Evolutionary conservation across 2,329 filamentous ascomycete species (phyloP), one percentile per base, ranked within the genome.

Genomic region (Madurella mycetomatis): DNA sequence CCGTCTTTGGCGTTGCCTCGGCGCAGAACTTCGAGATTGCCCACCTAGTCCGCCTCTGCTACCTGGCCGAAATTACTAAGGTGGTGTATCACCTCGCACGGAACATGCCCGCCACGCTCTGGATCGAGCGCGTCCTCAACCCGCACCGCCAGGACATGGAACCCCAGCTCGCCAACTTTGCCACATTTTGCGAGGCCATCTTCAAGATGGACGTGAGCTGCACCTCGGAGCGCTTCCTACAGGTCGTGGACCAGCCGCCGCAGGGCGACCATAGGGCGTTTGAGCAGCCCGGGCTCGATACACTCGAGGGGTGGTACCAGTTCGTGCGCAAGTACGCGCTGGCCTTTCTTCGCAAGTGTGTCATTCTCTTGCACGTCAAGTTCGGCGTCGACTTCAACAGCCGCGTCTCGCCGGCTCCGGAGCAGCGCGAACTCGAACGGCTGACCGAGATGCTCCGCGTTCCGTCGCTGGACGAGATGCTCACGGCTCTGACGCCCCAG

Each of bases 11-110:
- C 51, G 69, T 95, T 16, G 79, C 82, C 7, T 80, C 86, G 9
- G 79, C 85, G 1, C 80, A 90, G 30, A 76, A 81, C 41, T 79
- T 89, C 40, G 88, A 95, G 52, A 83, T 95, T 41, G 81, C 86
- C 41, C 88, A 96, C 68, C 70, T 97, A 49, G 72, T 97, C 47
- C 85, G 87, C 39, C 76, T 97, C 44, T 96, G 91, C 72, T 96
- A 95, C 67, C 79, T 95, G 52, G 90, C 90, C 2, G 94, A 99
- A 71, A 84, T 99, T 54, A 84, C 95, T 56, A 95, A 95, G 72
- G 85, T 91, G 5, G 79, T 90, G 15, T 78, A 77, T 57, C 76
- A 82, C 63, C 76, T 84, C 67, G 75, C 76, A 19, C 76, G 76
- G 47, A 82, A 82, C 64, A 77, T 83, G 45, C 74, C 79, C 0